Evolutionary conservation across 306 rosid genomes (phyloP), one percentile per base, ranked within the genome.

Genomic region (Bauhinia variegata): DNA sequence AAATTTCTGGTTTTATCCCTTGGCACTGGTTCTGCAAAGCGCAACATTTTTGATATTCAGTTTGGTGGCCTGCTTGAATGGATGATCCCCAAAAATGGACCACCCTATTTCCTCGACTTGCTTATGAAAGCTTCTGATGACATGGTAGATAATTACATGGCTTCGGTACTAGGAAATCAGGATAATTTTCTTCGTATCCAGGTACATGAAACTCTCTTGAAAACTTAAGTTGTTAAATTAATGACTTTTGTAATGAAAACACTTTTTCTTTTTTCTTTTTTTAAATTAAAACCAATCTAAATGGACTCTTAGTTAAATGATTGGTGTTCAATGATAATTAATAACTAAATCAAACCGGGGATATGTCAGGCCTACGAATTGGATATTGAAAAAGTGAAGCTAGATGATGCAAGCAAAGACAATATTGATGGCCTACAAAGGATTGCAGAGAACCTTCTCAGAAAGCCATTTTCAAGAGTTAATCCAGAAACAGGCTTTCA

Each of bases 131-230:
- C 62, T 58, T 49, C 68, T 1, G 53, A 38, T 38, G 75, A 60
- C 67, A 49, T 60, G 49, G 60, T 71, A 10, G 75, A 71, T 14
- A 71, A 37, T 28, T 60, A 44, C 75, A 34, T 61, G 7, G 44
- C 59, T 8, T 39, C 60, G 8, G 18, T 60, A 36, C 59, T 71
- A 4, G 69, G 62, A 1, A 30, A 14, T 1, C n/a, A n/a, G 33
- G 46, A 23, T 42, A 71, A 71, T 51, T 71, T 59, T 47, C 76
- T 60, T 11, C 61, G 69, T n/a, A 39, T 71, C 13, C 69, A 71
- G 76, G 76, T 59, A n/a, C n/a, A n/a, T n/a, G n/a, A n/a, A n/a
- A n/a, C n/a, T n/a, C n/a, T n/a, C n/a, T n/a, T n/a, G n/a, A 8
- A 36, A 36, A 4, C 28, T 23, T 23, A 23, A 23, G 28, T 2